Evolutionary conservation across 2,329 filamentous ascomycete species (phyloP), one percentile per base, ranked within the genome.

Genomic region (Arthrocladium fulminans): DNA sequence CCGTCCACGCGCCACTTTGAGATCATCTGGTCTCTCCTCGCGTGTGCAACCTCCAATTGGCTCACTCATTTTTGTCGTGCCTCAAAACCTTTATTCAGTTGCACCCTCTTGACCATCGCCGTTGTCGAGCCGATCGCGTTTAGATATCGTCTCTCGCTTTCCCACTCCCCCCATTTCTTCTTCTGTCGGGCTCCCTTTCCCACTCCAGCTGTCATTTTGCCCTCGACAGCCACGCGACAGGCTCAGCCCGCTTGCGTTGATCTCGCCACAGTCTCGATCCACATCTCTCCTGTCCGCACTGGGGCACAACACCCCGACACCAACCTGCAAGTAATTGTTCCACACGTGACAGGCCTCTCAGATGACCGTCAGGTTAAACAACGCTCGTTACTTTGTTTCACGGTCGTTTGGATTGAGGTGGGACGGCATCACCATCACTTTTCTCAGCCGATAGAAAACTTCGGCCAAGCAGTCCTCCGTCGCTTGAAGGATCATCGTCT

Each of bases 121-220:
- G 19, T 12, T 35, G 32, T 35, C 32, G 32, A n/a, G 19, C 19
- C 19, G n/a, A 15, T 47, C 41, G 49, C 22, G 27, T 32, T 30
- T 32, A 45, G 17, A 32, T 47, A 42, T 50, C 49, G 42, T 29
- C 40, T 48, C 51, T 46, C 44, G 38, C 51, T 32, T 35, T 3
- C 6, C 32, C 3, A 15, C 32, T 35, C 32, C n/a, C n/a, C 6
- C 12, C 32, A 3, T 3, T 24, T 45, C 15, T 44, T 48, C 41
- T 47, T 29, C 44, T 40, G 50, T 50, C 47, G 25, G 40, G 46
- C 50, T 47, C 13, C 32, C 32, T 17, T 6, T 6, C n/a, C 32
- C n/a, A 6, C 4, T 4, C 32, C 19, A 35, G n/a, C n/a, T n/a
- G n/a, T n/a, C n/a, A n/a, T n/a, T n/a, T n/a, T n/a, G n/a, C n/a